phyloP scores from a whole-genome alignment of 345 rosid genomes.

The Citrus medica region DNA sequence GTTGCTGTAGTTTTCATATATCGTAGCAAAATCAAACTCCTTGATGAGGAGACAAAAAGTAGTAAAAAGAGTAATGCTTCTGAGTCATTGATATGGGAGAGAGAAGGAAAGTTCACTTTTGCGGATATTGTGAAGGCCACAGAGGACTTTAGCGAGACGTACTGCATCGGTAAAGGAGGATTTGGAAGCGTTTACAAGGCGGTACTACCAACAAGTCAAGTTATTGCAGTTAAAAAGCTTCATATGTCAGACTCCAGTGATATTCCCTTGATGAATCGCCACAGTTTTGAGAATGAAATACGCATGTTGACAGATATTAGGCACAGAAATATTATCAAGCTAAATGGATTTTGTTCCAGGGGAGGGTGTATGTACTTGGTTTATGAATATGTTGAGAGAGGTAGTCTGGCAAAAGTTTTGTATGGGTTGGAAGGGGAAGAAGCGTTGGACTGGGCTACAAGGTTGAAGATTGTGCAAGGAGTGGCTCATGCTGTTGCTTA shows the following conservation, averaged over 20 bases:
- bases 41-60: slow-evolving; percentile 31
- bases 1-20: slow-evolving; percentile 5
- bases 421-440: slow-evolving; percentile 31
- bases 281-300: slow-evolving; percentile 59
- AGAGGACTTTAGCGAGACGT: slow-evolving; percentile 38
- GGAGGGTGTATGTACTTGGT: slow-evolving; percentile 50
- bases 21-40: slow-evolving; percentile 11
- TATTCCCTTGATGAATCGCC: slow-evolving; percentile 32
- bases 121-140: slow-evolving; percentile 58
- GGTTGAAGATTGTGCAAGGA: slow-evolving; percentile 50
- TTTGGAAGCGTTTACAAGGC: slow-evolving; percentile 67
- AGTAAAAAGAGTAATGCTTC: neutral
- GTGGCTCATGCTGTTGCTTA: slow-evolving; percentile 72
- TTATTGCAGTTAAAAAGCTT: slow-evolving; percentile 57
- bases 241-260: slow-evolving; percentile 34
- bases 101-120: slow-evolving; percentile 53
- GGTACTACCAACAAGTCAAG: slow-evolving; percentile 34
- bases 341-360: slow-evolving; percentile 56
- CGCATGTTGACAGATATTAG: slow-evolving; percentile 45
- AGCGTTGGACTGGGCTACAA: slow-evolving; percentile 41
- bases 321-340: slow-evolving; percentile 65
- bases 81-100: slow-evolving; percentile 52
- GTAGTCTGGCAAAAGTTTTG: slow-evolving; percentile 50
- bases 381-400: slow-evolving; percentile 53
- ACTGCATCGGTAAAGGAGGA: slow-evolving; percentile 69